Evolutionary conservation across 208 protist species (phyloP), one percentile per base, ranked within the genome.

Genomic region (Phytomonas francai): DNA sequence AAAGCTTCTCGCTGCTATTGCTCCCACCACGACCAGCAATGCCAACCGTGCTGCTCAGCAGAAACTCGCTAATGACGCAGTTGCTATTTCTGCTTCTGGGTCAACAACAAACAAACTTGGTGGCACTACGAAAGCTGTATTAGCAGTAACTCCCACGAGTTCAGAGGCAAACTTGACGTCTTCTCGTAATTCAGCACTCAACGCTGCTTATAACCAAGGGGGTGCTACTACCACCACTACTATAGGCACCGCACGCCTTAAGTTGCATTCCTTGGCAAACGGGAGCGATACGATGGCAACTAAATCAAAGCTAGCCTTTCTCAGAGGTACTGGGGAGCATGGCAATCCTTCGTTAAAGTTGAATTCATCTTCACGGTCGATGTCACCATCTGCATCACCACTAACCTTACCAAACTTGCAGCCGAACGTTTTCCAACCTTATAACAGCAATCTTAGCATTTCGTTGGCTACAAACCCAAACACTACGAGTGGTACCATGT

Each of bases 31-130:
- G 19, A 54, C 25, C 19, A 54, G 45, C 45, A 54, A 54, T 25
- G 45, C 45, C 45, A 54, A 54, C 19, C 45, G 45, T 54, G 45
- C 19, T 54, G 45, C 45, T 54, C 45, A 54, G 45, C 45, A 54
- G 19, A 54, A 54, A 25, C 45, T 54, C 45, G 45, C 45, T 0
- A 54, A 54, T 54, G 25, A 19, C 6, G 45, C 16, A 2, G 25
- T 54, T 25, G 22, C 19, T 7, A 22, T 54, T 22, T 25, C 45
- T 54, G 45, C 19, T 19, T 19, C 19, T 54, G 45, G 45, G 16
- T 54, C 45, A 5, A 25, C 45, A 16, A 54, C 45, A 25, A 54
- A 19, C 45, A 54, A 54, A 54, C 45, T 54, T 25, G 45, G 45
- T 19, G 19, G 8, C 22, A 54, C 0, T 25, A 54, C 19, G 16